Evolutionary conservation across 768 basidiomycete species (phyloP).

Genomic region (Serpula lacrymans): DNA sequence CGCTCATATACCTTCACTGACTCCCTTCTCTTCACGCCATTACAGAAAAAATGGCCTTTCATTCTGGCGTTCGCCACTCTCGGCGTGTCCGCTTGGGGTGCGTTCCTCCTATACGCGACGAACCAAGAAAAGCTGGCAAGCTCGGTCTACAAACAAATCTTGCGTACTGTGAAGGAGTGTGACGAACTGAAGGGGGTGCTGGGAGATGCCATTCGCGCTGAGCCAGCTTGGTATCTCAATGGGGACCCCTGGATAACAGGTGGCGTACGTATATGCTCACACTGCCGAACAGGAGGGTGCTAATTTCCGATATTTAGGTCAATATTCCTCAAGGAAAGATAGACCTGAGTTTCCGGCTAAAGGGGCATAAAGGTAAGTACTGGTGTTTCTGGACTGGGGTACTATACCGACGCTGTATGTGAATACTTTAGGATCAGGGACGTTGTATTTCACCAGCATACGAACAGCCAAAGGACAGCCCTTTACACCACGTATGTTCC

Average conservation of each 20-base stretch:
- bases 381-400: background rate
- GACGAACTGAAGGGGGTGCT: slow-evolving; percentile 47
- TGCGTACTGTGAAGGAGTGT: slow-evolving; percentile 56
- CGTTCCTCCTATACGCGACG: slow-evolving; percentile 65
- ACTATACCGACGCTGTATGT: background rate
- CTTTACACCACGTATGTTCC: slow-evolving; percentile 61
- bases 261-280: slow-evolving; percentile 44
- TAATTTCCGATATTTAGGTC: slow-evolving; percentile 42
- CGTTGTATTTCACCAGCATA: slow-evolving; percentile 81
- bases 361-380: slow-evolving; percentile 60
- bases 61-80: slow-evolving; percentile 45
- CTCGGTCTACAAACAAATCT: slow-evolving; percentile 66
- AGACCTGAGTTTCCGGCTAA: slow-evolving; percentile 73
- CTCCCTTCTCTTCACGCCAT: background rate
- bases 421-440: slow-evolving; percentile 54
- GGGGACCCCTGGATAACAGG: slow-evolving; percentile 72
- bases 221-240: slow-evolving; percentile 53
- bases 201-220: slow-evolving; percentile 51
- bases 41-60: slow-evolving; percentile 52
- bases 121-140: slow-evolving; percentile 78
- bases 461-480: slow-evolving; percentile 68
- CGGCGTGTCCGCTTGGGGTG: slow-evolving; percentile 62
- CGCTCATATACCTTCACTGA: too few species aligned
- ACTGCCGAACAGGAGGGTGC: background rate
- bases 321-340: slow-evolving; percentile 73